Evolutionary conservation across 2,329 filamentous ascomycete species (phyloP).

Genomic region (Apiospora rasikravindrae): DNA sequence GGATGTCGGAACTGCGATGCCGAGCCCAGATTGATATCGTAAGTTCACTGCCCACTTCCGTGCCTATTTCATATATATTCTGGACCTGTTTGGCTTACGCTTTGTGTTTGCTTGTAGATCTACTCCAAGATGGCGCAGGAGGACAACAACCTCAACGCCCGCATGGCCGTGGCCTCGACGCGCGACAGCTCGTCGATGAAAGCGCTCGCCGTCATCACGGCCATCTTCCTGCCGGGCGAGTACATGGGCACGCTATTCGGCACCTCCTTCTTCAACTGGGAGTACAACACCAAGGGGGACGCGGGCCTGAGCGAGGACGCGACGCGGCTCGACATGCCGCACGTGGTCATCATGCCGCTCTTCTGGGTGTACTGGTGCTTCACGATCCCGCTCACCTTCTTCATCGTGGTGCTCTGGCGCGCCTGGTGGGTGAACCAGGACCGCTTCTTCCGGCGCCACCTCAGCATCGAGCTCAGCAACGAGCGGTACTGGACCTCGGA

Average conservation of each 20-base stretch:
- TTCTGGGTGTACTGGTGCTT: constrained; percentile 55
- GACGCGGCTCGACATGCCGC: constrained; percentile 30
- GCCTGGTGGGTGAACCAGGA: constrained; percentile 55
- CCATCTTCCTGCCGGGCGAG: constrained; percentile 53
- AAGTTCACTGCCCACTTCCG: constrained; percentile 26
- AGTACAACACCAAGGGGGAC: constrained; percentile 34
- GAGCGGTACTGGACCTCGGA: constrained; percentile 54
- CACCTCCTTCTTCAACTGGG: constrained; percentile 54
- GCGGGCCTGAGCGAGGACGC: constrained; percentile 41
- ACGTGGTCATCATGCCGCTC: constrained; percentile 43
- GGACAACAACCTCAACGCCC: constrained; percentile 55
- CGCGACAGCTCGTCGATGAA: constrained; percentile 58
- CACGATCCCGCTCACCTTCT: constrained; percentile 47
- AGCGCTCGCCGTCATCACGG: constrained; percentile 52
- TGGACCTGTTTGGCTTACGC: too few relatives aligned
- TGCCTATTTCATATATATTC: not conserved
- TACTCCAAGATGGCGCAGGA: constrained; percentile 56
- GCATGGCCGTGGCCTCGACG: constrained; percentile 78
- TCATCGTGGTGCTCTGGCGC: constrained; percentile 49
- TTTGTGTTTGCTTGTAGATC: constrained; percentile 37
- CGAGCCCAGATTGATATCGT: constrained; percentile 54
- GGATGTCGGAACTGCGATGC: constrained; percentile 52
- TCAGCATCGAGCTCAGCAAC: constrained; percentile 52
- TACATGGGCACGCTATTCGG: constrained; percentile 53
- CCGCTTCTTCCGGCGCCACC: constrained; percentile 50